Percentiles rank a stretch among this genome's conserved stretches.
These are phyloP conservation scores for Pythium oligandrum DNA, from an alignment of 352 stramenopile species.

Conservation along the genomic window DNA sequence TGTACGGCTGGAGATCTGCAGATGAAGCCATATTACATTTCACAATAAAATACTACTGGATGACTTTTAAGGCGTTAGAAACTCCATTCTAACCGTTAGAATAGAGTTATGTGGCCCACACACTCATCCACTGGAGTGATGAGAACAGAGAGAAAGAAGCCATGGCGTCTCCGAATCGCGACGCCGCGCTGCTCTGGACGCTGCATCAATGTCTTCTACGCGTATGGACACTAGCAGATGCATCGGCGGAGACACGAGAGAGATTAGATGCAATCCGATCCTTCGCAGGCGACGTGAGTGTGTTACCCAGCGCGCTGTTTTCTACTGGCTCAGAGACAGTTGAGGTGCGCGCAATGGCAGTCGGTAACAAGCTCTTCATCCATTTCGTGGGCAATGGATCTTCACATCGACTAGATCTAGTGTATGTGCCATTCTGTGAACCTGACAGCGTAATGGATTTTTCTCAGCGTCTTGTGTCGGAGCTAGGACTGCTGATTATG, in stretches of 20 bases:
- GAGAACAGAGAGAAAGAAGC: neutral
- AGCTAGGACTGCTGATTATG: too few species aligned
- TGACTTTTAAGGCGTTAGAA: too few species aligned
- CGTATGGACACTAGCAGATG: neutral
- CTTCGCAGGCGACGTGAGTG: constrained; percentile 9
- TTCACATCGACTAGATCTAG: constrained; percentile 12
- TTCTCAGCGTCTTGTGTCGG: too few species aligned
- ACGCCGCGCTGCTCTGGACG: neutral
- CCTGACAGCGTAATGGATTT: too few species aligned
- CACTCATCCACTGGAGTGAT: neutral
- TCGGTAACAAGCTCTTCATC: constrained; percentile 21
- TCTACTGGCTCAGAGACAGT: neutral
- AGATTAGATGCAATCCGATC: too few species aligned
- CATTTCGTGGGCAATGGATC: constrained; percentile 12
- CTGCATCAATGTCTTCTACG: neutral
- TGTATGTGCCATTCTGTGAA: neutral
- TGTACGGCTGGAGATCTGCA: neutral
- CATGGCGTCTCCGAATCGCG: neutral
- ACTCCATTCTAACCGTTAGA: too few species aligned
- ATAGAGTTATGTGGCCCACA: too few species aligned
- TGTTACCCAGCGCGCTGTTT: constrained; percentile 8
- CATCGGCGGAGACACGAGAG: too few species aligned
- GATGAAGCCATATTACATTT: neutral
- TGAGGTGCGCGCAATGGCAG: constrained; percentile 16
- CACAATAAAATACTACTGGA: too few species aligned